Percentiles rank a stretch among this genome's conserved stretches.
These are phyloP conservation scores for Oryza rufipogon DNA, from an alignment of 176 grass and related monocot genomes.

Conservation along the genomic window DNA sequence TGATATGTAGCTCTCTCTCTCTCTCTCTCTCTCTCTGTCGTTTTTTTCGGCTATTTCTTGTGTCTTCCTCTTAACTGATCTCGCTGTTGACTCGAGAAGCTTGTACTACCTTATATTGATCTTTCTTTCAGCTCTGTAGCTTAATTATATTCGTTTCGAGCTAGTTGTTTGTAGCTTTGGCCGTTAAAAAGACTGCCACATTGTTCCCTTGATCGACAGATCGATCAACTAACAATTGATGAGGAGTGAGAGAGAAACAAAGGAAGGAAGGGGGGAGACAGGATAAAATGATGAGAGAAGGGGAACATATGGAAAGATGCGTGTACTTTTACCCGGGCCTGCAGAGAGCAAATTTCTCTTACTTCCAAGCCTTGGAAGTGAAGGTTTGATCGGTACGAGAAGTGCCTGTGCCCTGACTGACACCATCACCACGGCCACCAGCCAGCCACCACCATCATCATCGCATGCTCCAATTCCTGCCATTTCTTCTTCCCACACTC, in stretches of 20 bases:
- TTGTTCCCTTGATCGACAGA: constrained; percentile 19
- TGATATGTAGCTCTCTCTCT: constrained; percentile 43
- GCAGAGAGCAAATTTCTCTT: constrained; percentile 31
- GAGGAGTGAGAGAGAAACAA: neutral
- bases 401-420: constrained; percentile 32
- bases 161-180: neutral
- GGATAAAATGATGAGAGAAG: constrained; percentile 27
- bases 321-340: constrained; percentile 37
- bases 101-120: constrained; percentile 34
- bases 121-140: neutral
- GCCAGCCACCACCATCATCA: neutral
- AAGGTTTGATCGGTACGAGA: constrained; percentile 55
- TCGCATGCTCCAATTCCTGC: constrained; percentile 47
- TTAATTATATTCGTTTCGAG: constrained; percentile 24
- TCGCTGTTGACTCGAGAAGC: constrained; percentile 25
- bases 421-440: constrained; percentile 29
- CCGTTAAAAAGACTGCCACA: neutral
- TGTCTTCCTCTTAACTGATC: constrained; percentile 30
- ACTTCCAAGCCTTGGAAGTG: constrained; percentile 46
- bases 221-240: neutral
- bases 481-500: constrained; percentile 37
- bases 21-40: neutral
- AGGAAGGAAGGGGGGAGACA: neutral
- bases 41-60: constrained; percentile 37
- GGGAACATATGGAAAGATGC: constrained; percentile 35